phyloP scores from a whole-genome alignment of 1,284 basidiomycete species.

The Pterulicium gracile region DNA sequence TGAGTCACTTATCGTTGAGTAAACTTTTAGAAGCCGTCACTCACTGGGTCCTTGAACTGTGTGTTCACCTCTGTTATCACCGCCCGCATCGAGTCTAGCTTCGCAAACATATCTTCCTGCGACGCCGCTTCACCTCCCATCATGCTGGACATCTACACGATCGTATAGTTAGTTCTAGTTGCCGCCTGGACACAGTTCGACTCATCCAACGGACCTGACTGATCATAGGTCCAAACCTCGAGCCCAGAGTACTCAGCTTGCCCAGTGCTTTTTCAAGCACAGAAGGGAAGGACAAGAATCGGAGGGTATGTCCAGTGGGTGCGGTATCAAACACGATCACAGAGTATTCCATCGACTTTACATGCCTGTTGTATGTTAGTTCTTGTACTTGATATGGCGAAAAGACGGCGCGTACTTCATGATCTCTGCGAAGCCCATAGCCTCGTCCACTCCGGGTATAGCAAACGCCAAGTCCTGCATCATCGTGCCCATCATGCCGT shows the following conservation, averaged over 20 bases:
- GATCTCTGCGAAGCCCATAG: conserved; percentile 99
- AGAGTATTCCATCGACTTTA: conserved; percentile 99
- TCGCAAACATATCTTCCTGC: conserved; percentile 97
- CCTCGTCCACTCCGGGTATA: conserved; percentile 98
- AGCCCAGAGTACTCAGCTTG: conserved; percentile 86
- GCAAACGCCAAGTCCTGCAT: conserved; percentile 99
- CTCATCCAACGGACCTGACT: conserved; percentile 50
- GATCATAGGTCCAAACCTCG: conserved; percentile 95
- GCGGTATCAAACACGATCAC: conserved; percentile 99
- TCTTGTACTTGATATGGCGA: conserved; percentile 5
- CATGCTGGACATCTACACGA: conserved; percentile 80
- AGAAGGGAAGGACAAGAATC: conserved; percentile 96
- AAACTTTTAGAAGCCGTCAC: conserved; percentile 20
- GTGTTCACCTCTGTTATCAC: conserved; percentile 99
- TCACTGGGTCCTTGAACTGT: conserved; percentile 95
- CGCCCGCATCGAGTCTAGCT: conserved; percentile 93
- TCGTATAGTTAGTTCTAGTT: neutral
- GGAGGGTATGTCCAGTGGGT: conserved; percentile 95
- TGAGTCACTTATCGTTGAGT: conserved; percentile 1
- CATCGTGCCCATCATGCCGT: conserved; percentile 97
- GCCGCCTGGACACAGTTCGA: neutral
- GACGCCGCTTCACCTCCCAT: conserved; percentile 86
- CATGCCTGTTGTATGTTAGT: conserved; percentile 52
- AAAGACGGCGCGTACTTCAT: conserved; percentile 75
- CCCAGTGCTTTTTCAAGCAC: conserved; percentile 97